Conservation (phyloP, 495 filamentous ascomycete genomes). For the Talaromyces liani region DNA sequence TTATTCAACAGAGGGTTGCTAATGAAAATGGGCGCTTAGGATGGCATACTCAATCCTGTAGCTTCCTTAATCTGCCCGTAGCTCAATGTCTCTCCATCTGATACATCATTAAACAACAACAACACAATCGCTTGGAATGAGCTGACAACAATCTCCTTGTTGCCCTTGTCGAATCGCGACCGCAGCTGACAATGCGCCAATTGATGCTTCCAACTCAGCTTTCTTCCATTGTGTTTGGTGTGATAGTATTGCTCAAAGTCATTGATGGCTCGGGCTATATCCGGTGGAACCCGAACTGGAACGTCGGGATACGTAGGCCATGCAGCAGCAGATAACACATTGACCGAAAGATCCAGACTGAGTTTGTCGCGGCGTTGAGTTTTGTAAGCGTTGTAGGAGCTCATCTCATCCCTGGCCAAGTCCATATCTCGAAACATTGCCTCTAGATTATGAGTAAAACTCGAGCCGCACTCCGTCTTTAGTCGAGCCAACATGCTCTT, state of each 20-base stretch:
- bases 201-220: slow-evolving; percentile 85
- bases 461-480: slow-evolving; percentile 84
- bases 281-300: slow-evolving; percentile 63
- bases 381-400: slow-evolving; percentile 57
- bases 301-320: slow-evolving; percentile 92
- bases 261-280: slow-evolving; percentile 58
- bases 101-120: slow-evolving; percentile 78
- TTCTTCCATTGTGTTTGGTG: slow-evolving; percentile 76
- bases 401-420: slow-evolving; percentile 76
- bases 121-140: slow-evolving; percentile 89
- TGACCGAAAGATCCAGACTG: slow-evolving; percentile 75
- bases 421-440: slow-evolving; percentile 99
- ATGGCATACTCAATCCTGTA: slow-evolving; percentile 57
- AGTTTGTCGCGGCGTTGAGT: slow-evolving; percentile 41
- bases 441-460: slow-evolving; percentile 93
- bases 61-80: slow-evolving; percentile 64
- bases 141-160: slow-evolving; percentile 80
- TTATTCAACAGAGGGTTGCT: too few species aligned
- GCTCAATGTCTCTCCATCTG: slow-evolving; percentile 44
- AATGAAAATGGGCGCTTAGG: neutral
- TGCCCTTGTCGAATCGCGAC: slow-evolving; percentile 66
- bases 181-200: slow-evolving; percentile 79
- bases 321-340: slow-evolving; percentile 73
- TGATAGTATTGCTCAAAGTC: slow-evolving; percentile 78
- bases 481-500: slow-evolving; percentile 87